Base-by-base conservation (phyloP, 1,284 basidiomycete genomes). In the Melampsora americana region DNA sequence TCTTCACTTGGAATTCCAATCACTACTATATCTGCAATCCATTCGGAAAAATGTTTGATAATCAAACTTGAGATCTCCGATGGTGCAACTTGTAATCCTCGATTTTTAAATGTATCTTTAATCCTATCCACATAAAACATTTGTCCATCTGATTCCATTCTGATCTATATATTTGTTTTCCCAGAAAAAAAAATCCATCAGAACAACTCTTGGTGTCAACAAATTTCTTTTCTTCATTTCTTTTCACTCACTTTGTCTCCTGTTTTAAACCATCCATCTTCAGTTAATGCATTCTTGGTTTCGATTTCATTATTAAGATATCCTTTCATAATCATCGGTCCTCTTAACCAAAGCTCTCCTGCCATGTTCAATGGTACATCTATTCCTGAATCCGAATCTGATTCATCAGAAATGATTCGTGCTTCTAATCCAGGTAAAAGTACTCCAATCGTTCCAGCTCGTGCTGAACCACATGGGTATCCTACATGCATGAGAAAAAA, bases 281-380 rank as follows among this genome's bases (percentile, higher is more conserved):
- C 81, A 0, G 90, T 92, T 79, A 93, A 90, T 3, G 88, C 83
- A 11, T 87, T 85, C 14, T 82, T 82, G 0, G 90, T 93, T 6
- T 91, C 91, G 20, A 83, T 82, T 0, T 84, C 83, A 78, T 92
- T 91, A 80, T 89, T 89, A 79, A 85, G 83, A 80, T 87, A 87
- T 9, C 85, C 85, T 84, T 91, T 92, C 91, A 93, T 93, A 69
- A 93, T 85, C 2, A 85, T 87, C 0, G 90, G 89, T 0, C 92
- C 92, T 68, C 88, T 85, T 6, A 93, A 78, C 90, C 91, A 93
- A 11, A 95, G 80, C 82, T 95, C 93, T 4, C 93, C 93, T 0
- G 87, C 83, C 77, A 88, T 84, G 16, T 86, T 87, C 1, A 86
- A 85, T 61, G 86, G 84, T 20, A 85, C 87, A 78, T 86, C 85